phyloP scores from a whole-genome alignment of 2,329 filamentous ascomycete genomes.

The Sclerotinia minor region DNA sequence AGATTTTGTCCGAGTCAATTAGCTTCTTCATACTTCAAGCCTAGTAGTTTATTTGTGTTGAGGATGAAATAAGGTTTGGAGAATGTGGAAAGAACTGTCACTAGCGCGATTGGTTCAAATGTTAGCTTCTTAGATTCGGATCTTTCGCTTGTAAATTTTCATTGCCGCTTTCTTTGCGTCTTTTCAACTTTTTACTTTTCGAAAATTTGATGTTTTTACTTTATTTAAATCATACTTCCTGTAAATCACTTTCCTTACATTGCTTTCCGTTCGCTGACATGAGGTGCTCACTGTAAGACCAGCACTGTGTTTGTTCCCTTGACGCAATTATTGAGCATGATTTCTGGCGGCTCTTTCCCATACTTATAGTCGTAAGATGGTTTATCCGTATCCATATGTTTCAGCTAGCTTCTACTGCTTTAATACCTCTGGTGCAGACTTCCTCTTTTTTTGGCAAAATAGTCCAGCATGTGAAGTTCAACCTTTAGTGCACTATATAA shows the following conservation, averaged over 20 bases:
- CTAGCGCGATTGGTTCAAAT: neutral
- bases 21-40: neutral
- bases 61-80: slow-evolving; percentile 10
- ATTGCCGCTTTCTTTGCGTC: neutral
- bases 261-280: neutral
- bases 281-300: too few relatives aligned
- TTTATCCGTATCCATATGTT: neutral
- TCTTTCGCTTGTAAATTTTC: neutral
- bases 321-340: neutral
- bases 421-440: neutral
- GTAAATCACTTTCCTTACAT: neutral
- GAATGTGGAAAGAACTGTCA: neutral
- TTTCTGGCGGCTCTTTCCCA: neutral
- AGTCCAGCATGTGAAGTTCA: neutral
- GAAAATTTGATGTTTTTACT: too few relatives aligned
- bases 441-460: neutral
- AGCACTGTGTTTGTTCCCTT: neutral
- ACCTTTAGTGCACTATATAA: too few relatives aligned
- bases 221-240: neutral
- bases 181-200: neutral
- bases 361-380: neutral
- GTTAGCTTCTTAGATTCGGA: neutral
- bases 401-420: neutral
- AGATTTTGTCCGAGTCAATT: neutral
- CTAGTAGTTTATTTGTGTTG: neutral